Evolutionary conservation across 2,329 filamentous ascomycete genomes (phyloP).

Genomic region (Plectosphaerella sp.): DNA sequence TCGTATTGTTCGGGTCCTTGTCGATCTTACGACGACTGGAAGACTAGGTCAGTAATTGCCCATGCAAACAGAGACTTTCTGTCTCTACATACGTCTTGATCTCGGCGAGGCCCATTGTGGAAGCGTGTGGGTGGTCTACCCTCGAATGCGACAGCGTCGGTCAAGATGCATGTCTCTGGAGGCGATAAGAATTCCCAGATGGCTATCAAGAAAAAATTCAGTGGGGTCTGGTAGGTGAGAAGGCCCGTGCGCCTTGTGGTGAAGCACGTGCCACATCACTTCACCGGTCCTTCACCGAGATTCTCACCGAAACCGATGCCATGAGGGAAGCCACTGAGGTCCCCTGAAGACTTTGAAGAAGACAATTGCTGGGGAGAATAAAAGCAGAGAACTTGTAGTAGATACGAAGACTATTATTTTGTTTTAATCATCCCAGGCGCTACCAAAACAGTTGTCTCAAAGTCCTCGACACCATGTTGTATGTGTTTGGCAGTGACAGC

Average conservation of each 20-base stretch:
- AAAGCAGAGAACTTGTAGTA: too few species aligned
- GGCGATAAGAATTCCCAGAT: neutral
- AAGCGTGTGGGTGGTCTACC: neutral
- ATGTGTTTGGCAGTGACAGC: too few species aligned
- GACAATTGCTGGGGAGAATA: too few species aligned
- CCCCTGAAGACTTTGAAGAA: neutral
- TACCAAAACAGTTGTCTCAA: too few species aligned
- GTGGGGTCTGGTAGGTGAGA: neutral
- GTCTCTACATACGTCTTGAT: neutral
- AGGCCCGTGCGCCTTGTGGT: neutral
- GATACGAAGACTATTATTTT: too few species aligned
- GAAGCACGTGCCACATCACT: neutral
- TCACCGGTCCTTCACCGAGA: neutral
- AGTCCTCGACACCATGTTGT: too few species aligned
- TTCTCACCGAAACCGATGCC: neutral
- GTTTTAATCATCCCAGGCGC: too few species aligned
- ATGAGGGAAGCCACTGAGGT: neutral
- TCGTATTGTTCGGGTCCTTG: constrained; percentile 91
- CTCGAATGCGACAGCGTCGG: neutral
- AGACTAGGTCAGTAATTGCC: neutral
- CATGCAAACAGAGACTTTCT: neutral
- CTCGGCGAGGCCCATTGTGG: constrained; percentile 1
- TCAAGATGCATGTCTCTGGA: neutral
- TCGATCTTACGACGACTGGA: constrained; percentile 63
- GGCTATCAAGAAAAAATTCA: neutral